A percentile compares a stretch with the other conserved stretches of the same genome.
These are phyloP conservation scores for Escovopsis sp. DNA, from an alignment of 2,329 filamentous ascomycete genomes.

Conservation along the genomic window DNA sequence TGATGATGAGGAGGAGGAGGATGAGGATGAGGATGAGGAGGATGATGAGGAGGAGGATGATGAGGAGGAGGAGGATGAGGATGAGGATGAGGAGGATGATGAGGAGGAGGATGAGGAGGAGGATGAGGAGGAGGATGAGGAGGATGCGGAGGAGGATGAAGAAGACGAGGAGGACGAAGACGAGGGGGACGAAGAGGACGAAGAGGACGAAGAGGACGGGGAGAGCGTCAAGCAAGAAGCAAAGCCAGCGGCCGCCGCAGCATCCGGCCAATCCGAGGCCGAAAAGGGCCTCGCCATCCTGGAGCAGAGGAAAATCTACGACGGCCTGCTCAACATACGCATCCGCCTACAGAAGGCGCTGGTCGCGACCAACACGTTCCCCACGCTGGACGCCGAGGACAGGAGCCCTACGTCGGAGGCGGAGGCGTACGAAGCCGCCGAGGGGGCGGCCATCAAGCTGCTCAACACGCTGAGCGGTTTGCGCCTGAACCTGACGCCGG, in stretches of 20 bases:
- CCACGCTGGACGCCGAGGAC: slow-evolving; percentile 26
- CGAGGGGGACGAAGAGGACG: slow-evolving; percentile 17
- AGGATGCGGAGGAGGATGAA: slow-evolving; percentile 20
- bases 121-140: slow-evolving; percentile 20
- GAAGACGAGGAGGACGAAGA: slow-evolving; percentile 22
- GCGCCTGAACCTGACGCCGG: slow-evolving; percentile 42
- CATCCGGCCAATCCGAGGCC: slow-evolving; percentile 38
- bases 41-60: slow-evolving; percentile 20
- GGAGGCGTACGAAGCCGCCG: slow-evolving; percentile 57
- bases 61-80: slow-evolving; percentile 9
- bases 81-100: no score
- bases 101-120: slow-evolving; percentile 19
- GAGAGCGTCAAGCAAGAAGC: slow-evolving; percentile 10
- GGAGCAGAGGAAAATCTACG: slow-evolving; percentile 70
- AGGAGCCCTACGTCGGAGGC: slow-evolving; percentile 21
- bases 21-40: slow-evolving; percentile 21
- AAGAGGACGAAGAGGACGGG: slow-evolving; percentile 15
- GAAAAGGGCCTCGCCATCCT: slow-evolving; percentile 79
- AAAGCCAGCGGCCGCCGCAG: slow-evolving; percentile 18
- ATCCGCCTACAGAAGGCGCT: slow-evolving; percentile 90
- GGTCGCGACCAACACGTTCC: slow-evolving; percentile 63
- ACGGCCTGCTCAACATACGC: slow-evolving; percentile 73
- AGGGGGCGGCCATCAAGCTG: slow-evolving; percentile 70
- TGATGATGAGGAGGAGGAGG: slow-evolving; percentile 20
- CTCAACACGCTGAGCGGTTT: slow-evolving; percentile 68